Percentiles rank a stretch among this genome's conserved stretches.
Evolutionary conservation across 441 rosid genomes (phyloP).

Genomic region (Bocquillonia castaneifolia): DNA sequence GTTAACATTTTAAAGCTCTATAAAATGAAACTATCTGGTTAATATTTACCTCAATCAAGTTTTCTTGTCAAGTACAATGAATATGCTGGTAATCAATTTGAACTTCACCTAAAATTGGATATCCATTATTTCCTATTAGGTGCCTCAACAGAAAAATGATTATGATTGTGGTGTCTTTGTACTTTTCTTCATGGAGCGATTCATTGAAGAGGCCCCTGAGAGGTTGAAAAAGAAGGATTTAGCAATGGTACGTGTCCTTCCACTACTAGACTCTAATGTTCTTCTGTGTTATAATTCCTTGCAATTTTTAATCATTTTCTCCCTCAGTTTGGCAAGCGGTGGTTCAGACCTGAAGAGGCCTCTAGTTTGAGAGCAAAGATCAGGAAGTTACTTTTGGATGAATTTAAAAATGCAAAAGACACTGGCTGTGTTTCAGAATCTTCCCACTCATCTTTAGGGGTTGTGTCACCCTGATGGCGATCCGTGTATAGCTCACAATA

Average conservation of each 20-base stretch:
- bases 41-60: background rate
- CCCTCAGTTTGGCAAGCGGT: constrained; percentile 70
- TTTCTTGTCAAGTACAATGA: background rate
- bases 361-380: constrained; percentile 71
- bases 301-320: background rate
- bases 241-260: constrained; percentile 52
- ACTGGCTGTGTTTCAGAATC: constrained; percentile 5
- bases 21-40: background rate
- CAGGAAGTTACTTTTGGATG: constrained; percentile 41
- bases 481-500: background rate
- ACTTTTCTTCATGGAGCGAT: constrained; percentile 81
- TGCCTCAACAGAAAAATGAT: constrained; percentile 92
- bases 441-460: constrained; percentile 13
- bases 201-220: constrained; percentile 80
- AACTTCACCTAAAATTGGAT: constrained; percentile 2
- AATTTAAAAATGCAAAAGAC: constrained; percentile 38
- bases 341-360: constrained; percentile 92
- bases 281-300: background rate
- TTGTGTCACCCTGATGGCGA: constrained; percentile 24
- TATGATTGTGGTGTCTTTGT: constrained; percentile 93
- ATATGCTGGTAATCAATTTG: background rate
- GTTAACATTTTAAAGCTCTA: background rate
- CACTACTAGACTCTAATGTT: background rate
- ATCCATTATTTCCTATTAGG: constrained; percentile 40
- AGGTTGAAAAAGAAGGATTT: constrained; percentile 73